These are phyloP conservation scores for Podaxis sp. DNA, from an alignment of 768 basidiomycete species.

Conservation along the genomic window DNA sequence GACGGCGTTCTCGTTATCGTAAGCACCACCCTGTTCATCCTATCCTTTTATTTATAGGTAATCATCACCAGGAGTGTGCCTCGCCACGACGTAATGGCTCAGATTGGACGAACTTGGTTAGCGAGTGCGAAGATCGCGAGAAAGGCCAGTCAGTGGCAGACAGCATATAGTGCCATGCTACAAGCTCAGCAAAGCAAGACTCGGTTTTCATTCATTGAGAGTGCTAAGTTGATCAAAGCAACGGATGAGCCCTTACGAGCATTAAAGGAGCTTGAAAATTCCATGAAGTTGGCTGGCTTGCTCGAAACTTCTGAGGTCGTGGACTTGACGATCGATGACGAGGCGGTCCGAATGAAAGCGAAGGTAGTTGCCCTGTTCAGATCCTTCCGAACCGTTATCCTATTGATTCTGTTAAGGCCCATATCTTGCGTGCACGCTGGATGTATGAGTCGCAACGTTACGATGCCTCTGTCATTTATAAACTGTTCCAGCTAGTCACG, in stretches of 20 bases:
- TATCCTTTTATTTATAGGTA: conserved; percentile 4
- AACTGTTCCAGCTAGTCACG: conserved; percentile 49
- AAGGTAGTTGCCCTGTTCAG: conserved; percentile 45
- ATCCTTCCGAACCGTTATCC: not conserved
- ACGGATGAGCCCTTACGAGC: conserved; percentile 81
- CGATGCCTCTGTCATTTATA: conserved; percentile 57
- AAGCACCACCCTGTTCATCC: conserved; percentile 18
- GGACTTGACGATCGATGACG: conserved; percentile 55
- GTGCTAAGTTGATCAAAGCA: conserved; percentile 78
- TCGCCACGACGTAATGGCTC: conserved; percentile 38
- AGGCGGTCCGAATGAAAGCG: conserved; percentile 54
- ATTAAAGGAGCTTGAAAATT: conserved; percentile 79
- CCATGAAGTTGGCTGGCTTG: conserved; percentile 51
- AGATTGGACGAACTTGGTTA: conserved; percentile 86
- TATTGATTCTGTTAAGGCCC: conserved; percentile 43
- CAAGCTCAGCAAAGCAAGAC: conserved; percentile 77
- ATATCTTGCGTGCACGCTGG: conserved; percentile 84
- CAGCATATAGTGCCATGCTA: conserved; percentile 91
- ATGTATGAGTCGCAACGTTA: conserved; percentile 87
- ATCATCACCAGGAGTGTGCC: conserved; percentile 25
- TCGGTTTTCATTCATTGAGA: conserved; percentile 82
- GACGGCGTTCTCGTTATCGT: conserved; percentile 76
- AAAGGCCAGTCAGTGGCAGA: conserved; percentile 93
- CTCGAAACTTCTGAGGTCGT: conserved; percentile 40
- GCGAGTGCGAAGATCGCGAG: conserved; percentile 93